phyloP scores from a whole-genome alignment of 495 filamentous ascomycete species.

The Penicillium fimorum region DNA sequence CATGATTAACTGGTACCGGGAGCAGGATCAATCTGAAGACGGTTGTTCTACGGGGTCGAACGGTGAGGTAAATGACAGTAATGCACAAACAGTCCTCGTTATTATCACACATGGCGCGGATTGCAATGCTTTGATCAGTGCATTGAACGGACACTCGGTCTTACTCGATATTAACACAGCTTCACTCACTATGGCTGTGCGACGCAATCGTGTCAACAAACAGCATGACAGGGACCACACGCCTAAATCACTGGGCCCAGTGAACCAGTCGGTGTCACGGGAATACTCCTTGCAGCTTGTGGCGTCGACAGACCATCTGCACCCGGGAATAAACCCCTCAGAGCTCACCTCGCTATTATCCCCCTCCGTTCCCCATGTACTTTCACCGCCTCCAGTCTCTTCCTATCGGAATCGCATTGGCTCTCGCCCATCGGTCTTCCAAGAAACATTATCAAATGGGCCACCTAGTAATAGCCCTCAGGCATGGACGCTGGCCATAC shows the following conservation, averaged over 20 bases:
- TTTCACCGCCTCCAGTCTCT: constrained; percentile 23
- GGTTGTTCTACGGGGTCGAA: constrained; percentile 25
- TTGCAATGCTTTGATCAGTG: constrained; percentile 92
- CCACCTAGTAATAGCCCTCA: constrained; percentile 24
- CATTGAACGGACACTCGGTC: constrained; percentile 82
- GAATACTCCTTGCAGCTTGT: constrained; percentile 75
- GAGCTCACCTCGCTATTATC: constrained; percentile 31
- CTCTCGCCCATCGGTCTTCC: constrained; percentile 28
- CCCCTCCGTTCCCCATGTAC: constrained; percentile 25
- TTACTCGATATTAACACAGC: constrained; percentile 86
- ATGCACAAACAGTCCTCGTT: constrained; percentile 78
- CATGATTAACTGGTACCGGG: constrained; percentile 79
- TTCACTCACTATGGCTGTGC: constrained; percentile 84
- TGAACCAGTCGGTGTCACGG: constrained; percentile 45
- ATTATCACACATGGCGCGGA: constrained; percentile 96
- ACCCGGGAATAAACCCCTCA: constrained; percentile 47
- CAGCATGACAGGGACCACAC: constrained; percentile 20
- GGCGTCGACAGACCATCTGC: constrained; percentile 79
- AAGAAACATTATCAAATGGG: constrained; percentile 26
- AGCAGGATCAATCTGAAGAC: constrained; percentile 43
- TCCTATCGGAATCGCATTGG: constrained; percentile 34
- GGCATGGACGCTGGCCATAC: constrained; percentile 27
- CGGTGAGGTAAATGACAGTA: constrained; percentile 51
- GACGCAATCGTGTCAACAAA: constrained; percentile 50
- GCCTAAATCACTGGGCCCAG: constrained; percentile 14